A percentile compares a stretch with the other conserved stretches of the same genome.
Conservation (phyloP, 176 grass and related monocot species). For the Hordeum marinum region DNA sequence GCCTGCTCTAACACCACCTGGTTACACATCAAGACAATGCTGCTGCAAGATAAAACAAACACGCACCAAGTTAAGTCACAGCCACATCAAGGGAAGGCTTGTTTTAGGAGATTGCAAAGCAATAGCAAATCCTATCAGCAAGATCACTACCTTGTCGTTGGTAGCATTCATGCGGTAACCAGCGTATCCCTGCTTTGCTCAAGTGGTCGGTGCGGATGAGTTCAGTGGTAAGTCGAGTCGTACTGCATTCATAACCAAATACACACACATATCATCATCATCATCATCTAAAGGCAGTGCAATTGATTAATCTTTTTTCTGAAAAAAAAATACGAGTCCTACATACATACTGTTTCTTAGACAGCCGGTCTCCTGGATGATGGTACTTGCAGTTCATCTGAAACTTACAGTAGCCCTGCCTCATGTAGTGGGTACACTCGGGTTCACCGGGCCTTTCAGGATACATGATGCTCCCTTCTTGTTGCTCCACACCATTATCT, state of each 20-base stretch:
- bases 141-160: neutral
- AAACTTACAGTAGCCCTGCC: conserved; percentile 50
- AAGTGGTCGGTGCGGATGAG: neutral
- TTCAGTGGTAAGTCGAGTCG: neutral
- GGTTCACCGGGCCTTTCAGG: conserved; percentile 49
- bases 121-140: too few relatives aligned
- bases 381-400: conserved; percentile 49
- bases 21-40: too few relatives aligned
- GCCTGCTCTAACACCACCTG: too few relatives aligned
- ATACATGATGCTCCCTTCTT: conserved; percentile 10
- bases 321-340: neutral
- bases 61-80: too few relatives aligned
- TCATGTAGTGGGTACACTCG: conserved; percentile 43
- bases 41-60: too few relatives aligned
- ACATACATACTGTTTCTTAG: neutral
- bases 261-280: neutral
- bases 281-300: neutral
- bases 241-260: conserved; percentile 2
- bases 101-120: too few relatives aligned
- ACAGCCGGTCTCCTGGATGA: conserved; percentile 33
- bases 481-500: neutral
- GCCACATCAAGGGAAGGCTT: too few relatives aligned
- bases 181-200: neutral
- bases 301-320: neutral
- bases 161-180: neutral